These are phyloP conservation scores for Mrakia frigida DNA, from an alignment of 768 basidiomycete species.

Conservation along the genomic window DNA sequence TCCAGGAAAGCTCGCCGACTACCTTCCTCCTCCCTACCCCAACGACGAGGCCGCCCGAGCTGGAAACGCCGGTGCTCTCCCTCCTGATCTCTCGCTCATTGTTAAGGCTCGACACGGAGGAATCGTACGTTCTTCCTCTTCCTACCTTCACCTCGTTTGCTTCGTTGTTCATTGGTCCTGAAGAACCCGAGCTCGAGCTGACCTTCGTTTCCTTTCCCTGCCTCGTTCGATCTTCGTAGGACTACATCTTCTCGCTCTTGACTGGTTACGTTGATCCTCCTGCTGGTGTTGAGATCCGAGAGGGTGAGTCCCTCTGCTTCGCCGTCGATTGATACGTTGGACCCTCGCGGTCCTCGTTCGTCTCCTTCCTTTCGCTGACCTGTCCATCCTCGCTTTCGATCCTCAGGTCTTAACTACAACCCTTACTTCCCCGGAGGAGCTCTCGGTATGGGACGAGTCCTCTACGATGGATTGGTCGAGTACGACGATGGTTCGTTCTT, in stretches of 20 bases:
- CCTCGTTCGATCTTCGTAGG: constrained; percentile 52
- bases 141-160: not conserved
- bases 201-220: not conserved
- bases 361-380: not conserved
- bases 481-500: constrained; percentile 75
- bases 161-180: not conserved
- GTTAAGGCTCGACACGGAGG: constrained; percentile 97
- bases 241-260: constrained; percentile 93
- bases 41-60: constrained; percentile 97
- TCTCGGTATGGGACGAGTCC: constrained; percentile 94
- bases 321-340: not conserved
- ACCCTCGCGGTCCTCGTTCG: not conserved
- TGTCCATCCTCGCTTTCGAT: not conserved
- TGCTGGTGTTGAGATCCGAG: constrained; percentile 80
- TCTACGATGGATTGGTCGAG: constrained; percentile 94
- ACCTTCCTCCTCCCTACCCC: constrained; percentile 88
- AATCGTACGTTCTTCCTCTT: constrained; percentile 53
- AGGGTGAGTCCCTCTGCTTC: constrained; percentile 40
- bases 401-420: constrained; percentile 37
- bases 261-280: constrained; percentile 97
- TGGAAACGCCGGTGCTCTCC: constrained; percentile 86
- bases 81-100: constrained; percentile 95
- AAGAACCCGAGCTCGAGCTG: not conserved
- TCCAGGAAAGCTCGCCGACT: constrained; percentile 96
- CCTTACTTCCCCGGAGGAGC: constrained; percentile 88